These are phyloP conservation scores for Austroboletus eburneus DNA, from an alignment of 768 basidiomycete species.

Conservation along the genomic window DNA sequence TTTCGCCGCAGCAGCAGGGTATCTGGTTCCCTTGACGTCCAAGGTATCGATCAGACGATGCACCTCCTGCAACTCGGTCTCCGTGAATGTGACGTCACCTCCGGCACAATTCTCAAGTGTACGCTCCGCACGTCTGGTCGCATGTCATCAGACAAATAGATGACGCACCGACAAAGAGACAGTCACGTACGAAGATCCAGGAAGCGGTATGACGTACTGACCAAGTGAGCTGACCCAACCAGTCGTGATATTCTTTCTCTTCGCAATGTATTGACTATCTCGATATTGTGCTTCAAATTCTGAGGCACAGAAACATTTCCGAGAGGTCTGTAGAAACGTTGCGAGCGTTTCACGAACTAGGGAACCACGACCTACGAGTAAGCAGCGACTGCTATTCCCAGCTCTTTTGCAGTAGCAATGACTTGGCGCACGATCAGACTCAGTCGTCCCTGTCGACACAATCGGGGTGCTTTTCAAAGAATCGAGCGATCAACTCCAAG, in stretches of 20 bases:
- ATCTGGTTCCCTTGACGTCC: slow-evolving; percentile 39
- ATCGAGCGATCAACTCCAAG: slow-evolving; percentile 45
- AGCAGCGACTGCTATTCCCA: slow-evolving; percentile 52
- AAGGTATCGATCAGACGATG: slow-evolving; percentile 32
- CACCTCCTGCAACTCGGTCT: slow-evolving; percentile 39
- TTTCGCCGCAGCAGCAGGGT: slow-evolving; percentile 18
- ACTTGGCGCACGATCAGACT: slow-evolving; percentile 29
- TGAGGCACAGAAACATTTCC: slow-evolving; percentile 44
- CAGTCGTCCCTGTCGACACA: slow-evolving; percentile 23
- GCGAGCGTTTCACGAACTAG: background rate
- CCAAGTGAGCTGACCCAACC: slow-evolving; percentile 42
- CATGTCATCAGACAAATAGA: slow-evolving; percentile 1
- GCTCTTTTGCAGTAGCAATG: slow-evolving; percentile 49
- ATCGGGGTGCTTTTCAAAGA: slow-evolving; percentile 42
- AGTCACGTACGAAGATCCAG: slow-evolving; percentile 40
- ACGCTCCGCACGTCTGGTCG: slow-evolving; percentile 30
- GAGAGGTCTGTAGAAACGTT: slow-evolving; percentile 38
- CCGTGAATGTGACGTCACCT: slow-evolving; percentile 38
- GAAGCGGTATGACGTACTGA: slow-evolving; percentile 45
- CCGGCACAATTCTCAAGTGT: slow-evolving; percentile 45
- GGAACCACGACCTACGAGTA: slow-evolving; percentile 42
- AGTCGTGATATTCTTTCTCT: slow-evolving; percentile 39
- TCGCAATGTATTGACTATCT: slow-evolving; percentile 43
- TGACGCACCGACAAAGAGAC: background rate
- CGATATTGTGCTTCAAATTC: slow-evolving; percentile 39